Percentiles rank a stretch among this genome's conserved stretches.
These are phyloP conservation scores for Blechomonas ayalai DNA, from an alignment of 208 protist genomes.

Conservation along the genomic window DNA sequence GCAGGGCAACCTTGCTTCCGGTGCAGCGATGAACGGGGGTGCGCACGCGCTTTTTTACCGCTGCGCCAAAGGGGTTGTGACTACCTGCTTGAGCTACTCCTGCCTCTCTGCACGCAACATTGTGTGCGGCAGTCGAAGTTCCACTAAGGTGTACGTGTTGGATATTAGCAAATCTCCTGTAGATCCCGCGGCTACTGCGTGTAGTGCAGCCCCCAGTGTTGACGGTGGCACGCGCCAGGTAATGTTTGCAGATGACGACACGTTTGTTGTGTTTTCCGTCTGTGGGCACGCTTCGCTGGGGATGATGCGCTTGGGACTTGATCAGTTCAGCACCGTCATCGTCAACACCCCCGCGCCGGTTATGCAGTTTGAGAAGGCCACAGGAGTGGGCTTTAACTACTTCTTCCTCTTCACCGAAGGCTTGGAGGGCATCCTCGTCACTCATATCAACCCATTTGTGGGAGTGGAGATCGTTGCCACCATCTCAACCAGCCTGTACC, in stretches of 20 bases:
- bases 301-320: conserved; percentile 21
- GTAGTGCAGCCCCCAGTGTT: conserved; percentile 23
- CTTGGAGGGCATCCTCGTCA: conserved; percentile 64
- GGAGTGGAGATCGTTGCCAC: conserved; percentile 56
- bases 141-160: conserved; percentile 48
- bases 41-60: conserved; percentile 66
- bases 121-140: conserved; percentile 35
- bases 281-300: conserved; percentile 30
- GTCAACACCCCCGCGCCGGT: conserved; percentile 54
- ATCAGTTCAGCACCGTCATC: conserved; percentile 2
- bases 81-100: conserved; percentile 49
- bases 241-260: conserved; percentile 61
- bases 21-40: conserved; percentile 1
- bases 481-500: conserved; percentile 55
- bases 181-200: conserved; percentile 6
- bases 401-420: conserved; percentile 42
- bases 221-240: conserved; percentile 51
- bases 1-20: neutral
- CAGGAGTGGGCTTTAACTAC: conserved; percentile 44
- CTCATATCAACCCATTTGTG: conserved; percentile 42
- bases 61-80: conserved; percentile 16
- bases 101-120: conserved; percentile 42
- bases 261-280: conserved; percentile 48
- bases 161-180: conserved; percentile 29
- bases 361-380: conserved; percentile 26